These are phyloP conservation scores for Arabis alpina DNA, from an alignment of 345 rosid species.

Conservation along the genomic window DNA sequence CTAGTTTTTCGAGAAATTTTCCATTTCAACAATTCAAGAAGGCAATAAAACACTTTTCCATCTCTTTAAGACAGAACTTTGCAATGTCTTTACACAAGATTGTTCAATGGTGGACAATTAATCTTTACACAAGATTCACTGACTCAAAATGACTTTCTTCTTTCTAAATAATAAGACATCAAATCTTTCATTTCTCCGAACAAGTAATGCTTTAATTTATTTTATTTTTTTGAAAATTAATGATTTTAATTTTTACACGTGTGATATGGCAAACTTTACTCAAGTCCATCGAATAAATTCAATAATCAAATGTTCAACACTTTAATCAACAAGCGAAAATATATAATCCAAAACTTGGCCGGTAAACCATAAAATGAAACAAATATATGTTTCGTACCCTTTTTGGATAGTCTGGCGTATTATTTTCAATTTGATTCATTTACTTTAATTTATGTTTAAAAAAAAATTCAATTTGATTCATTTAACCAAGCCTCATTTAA, in stretches of 20 bases:
- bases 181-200: background rate
- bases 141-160: background rate
- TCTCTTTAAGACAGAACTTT: background rate
- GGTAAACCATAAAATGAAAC: too few relatives aligned
- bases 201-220: background rate
- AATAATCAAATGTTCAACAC: background rate
- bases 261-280: background rate
- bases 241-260: background rate
- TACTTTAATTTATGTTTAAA: too few relatives aligned
- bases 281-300: background rate
- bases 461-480: background rate
- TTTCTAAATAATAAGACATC: background rate
- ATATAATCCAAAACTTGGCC: too few relatives aligned
- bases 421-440: too few relatives aligned
- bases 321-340: too few relatives aligned
- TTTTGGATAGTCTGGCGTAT: too few relatives aligned
- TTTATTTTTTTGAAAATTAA: too few relatives aligned
- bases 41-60: background rate
- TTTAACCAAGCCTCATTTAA: background rate
- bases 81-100: background rate
- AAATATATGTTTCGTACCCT: too few relatives aligned
- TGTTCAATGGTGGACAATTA: slow-evolving; percentile 19
- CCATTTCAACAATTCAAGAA: background rate
- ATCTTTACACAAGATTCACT: background rate
- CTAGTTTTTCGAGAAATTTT: background rate